Conservation (phyloP, 2,329 filamentous ascomycete species). For the Scedosporium dehoogii region DNA sequence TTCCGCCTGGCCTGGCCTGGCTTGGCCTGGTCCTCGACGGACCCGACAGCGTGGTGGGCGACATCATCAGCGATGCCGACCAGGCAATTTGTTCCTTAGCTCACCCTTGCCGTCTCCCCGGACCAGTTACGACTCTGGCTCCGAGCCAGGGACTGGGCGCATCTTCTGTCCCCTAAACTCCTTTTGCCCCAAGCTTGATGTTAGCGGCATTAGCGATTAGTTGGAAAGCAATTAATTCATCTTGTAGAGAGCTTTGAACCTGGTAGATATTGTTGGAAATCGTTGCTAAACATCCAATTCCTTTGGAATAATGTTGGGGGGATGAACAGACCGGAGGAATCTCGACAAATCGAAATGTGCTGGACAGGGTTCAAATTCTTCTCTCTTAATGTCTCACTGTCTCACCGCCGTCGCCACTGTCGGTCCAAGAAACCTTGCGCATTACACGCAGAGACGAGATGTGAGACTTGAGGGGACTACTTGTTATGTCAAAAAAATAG, state of each 20-base stretch:
- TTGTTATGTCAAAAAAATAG: too few relatives aligned
- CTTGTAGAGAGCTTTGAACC: neutral
- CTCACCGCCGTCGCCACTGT: too few relatives aligned
- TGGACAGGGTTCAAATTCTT: too few relatives aligned
- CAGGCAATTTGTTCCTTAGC: conserved; percentile 1
- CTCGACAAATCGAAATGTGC: neutral
- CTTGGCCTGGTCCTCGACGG: neutral
- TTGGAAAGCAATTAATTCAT: too few relatives aligned
- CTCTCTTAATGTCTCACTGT: too few relatives aligned
- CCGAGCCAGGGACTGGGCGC: neutral
- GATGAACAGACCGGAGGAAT: neutral
- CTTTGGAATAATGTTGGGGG: neutral
- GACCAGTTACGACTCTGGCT: conserved; percentile 1
- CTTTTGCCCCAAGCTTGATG: neutral
- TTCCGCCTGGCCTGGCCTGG: too few relatives aligned
- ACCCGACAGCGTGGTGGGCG: neutral
- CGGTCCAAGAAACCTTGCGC: too few relatives aligned
- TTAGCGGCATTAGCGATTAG: neutral
- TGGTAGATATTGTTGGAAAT: neutral
- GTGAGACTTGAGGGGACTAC: too few relatives aligned
- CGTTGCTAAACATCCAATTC: neutral
- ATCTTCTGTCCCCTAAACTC: neutral
- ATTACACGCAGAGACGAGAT: too few relatives aligned
- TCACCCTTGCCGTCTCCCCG: neutral
- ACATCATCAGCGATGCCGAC: neutral